Base-by-base conservation (phyloP, 441 rosid species). In the Aquilaria agallochum region DNA sequence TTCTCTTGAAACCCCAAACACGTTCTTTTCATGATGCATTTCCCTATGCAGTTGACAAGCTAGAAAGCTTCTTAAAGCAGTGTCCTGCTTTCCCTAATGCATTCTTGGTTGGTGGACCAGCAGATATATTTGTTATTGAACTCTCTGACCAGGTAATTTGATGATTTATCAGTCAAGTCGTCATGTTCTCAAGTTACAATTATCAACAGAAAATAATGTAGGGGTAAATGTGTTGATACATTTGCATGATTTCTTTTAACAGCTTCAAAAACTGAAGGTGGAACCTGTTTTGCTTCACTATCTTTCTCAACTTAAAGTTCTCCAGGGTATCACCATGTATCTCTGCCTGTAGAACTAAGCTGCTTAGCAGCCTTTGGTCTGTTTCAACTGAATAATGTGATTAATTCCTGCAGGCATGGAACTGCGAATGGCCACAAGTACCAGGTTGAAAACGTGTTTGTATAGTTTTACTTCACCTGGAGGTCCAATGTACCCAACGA, bases 391-490 rank as follows among this genome's bases (percentile, higher is more conserved):
- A 51, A 11, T 14, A 31, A 1, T 60, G 31, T 9, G 44, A 54
- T 45, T 51, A 50, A 69, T 56, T 60, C 67, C 49, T 80, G 80
- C 83, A 95, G 98, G 97, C 36, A 72, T 92, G 84, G 98, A 95
- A 76, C 82, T 95, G 76, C 83, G 99, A 75, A 90, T 95, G 97
- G 83, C 96, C n/a, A 88, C 96, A 6, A 90, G 96, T 72, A 95
- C 98, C 50, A 85, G 99, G 76, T 66, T 95, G 61, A 95, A 92
- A 78, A 85, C 98, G 11, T 90, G 98, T 69, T 75, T 95, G 60
- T 95, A 92, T 64, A 95, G 98, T 80, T 95, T 95, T 66, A 92
- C 96, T 32, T 90, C 98, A 50, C 99, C 99, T 0, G 98, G 99
- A 15, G 99, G 98, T 58, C 99, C 97, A 52, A 90, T 95, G 97